These are phyloP conservation scores for Crithidia thermophila DNA, from an alignment of 208 protist genomes.

Conservation along the genomic window DNA sequence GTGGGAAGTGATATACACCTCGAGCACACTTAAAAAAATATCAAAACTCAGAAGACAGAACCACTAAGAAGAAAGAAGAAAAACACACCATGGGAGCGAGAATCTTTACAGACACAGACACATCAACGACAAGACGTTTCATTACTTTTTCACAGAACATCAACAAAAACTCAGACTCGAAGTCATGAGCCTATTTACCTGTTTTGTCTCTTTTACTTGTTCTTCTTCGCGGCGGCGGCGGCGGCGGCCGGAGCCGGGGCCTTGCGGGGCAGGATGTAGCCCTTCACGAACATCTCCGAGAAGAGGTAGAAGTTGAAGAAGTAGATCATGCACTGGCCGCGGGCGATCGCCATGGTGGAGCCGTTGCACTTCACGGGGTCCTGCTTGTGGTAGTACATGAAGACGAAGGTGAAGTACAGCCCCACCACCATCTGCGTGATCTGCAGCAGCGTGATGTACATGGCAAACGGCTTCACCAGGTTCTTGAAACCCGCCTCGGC, in stretches of 20 bases:
- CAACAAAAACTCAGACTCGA: background rate
- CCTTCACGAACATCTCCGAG: conserved; percentile 84
- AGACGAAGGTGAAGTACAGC: conserved; percentile 64
- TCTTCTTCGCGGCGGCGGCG: conserved; percentile 19
- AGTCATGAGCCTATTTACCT: background rate
- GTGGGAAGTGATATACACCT: conserved; percentile 25
- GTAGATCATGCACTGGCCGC: conserved; percentile 87
- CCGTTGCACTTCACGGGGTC: conserved; percentile 40
- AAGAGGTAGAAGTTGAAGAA: conserved; percentile 93
- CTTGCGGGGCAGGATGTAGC: conserved; percentile 64
- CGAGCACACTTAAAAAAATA: conserved; percentile 23
- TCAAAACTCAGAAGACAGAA: conserved; percentile 13
- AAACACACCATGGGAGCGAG: background rate
- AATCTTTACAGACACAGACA: background rate
- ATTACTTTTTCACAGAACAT: no score
- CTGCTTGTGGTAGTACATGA: conserved; percentile 31
- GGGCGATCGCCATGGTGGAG: conserved; percentile 38
- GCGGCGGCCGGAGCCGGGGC: conserved; percentile 5
- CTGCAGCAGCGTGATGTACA: conserved; percentile 85
- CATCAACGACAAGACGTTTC: no score
- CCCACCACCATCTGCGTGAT: conserved; percentile 93
- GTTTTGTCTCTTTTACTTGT: background rate
- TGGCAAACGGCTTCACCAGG: conserved; percentile 64
- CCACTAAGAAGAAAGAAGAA: background rate
- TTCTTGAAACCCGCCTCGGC: conserved; percentile 55